phyloP scores from a whole-genome alignment of 345 rosid species.

The Pugionium dolabratum region DNA sequence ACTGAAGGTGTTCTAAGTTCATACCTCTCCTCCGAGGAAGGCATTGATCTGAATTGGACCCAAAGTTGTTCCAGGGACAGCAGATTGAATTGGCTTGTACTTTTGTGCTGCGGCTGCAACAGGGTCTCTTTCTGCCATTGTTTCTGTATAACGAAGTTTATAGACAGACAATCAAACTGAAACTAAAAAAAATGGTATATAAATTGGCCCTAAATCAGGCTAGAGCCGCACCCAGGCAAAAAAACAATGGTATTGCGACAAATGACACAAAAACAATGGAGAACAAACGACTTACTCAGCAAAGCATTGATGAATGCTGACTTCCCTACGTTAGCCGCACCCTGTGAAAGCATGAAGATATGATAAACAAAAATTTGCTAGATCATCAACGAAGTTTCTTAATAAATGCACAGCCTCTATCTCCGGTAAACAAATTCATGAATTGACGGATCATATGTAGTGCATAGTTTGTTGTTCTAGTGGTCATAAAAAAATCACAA shows the following conservation, averaged over 20 bases:
- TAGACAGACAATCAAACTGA: not conserved
- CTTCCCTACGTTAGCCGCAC: constrained; percentile 97
- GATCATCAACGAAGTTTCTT: not conserved
- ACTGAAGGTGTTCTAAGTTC: constrained; percentile 24
- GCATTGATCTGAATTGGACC: constrained; percentile 94
- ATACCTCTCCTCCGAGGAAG: constrained; percentile 92
- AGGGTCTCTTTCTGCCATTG: constrained; percentile 83
- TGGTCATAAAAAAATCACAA: not conserved
- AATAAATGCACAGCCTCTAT: constrained; percentile 16
- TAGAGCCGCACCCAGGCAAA: constrained; percentile 7
- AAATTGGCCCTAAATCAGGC: constrained; percentile 5
- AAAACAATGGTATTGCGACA: not conserved
- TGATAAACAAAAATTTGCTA: constrained; percentile 9
- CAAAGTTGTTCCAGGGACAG: constrained; percentile 97
- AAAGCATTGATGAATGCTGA: constrained; percentile 94
- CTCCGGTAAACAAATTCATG: constrained; percentile 9
- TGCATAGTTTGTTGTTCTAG: not conserved
- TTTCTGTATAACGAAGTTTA: constrained; percentile 46
- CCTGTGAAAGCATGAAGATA: constrained; percentile 47
- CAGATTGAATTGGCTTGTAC: constrained; percentile 91
- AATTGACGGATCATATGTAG: constrained; percentile 1
- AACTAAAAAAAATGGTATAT: not conserved
- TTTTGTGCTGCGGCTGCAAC: constrained; percentile 86
- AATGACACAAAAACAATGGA: constrained; percentile 11
- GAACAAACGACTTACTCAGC: constrained; percentile 62